These are phyloP conservation scores for Talaromyces rugulosus DNA, from an alignment of 2,329 filamentous ascomycete species.

Conservation along the genomic window DNA sequence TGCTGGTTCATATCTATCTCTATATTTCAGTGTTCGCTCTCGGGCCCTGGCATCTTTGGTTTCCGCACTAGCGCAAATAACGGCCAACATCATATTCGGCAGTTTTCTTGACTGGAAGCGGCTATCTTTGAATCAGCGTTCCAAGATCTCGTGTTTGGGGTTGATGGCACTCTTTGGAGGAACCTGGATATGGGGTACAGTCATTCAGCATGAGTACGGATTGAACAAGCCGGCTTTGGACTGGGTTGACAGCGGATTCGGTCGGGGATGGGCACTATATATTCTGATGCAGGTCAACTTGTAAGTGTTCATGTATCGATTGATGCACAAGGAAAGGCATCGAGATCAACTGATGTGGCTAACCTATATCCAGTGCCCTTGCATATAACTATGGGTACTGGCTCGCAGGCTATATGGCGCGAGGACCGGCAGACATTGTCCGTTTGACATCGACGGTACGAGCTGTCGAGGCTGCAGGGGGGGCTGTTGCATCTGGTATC, in stretches of 20 bases:
- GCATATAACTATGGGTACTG: not conserved
- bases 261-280: not conserved
- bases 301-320: not conserved
- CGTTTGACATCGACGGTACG: not conserved
- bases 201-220: not conserved
- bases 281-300: not conserved
- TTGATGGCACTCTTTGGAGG: not conserved
- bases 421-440: not conserved
- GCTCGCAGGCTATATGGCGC: not conserved
- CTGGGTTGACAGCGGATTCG: not conserved
- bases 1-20: not conserved
- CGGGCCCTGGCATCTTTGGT: not conserved
- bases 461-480: not conserved
- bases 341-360: not conserved
- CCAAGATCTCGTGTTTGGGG: not conserved
- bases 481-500: not conserved
- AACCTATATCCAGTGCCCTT: not conserved
- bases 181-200: not conserved
- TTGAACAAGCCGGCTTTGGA: not conserved
- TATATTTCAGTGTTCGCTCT: not conserved
- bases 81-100: not conserved
- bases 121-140: not conserved
- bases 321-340: too few relatives aligned
- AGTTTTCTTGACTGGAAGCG: not conserved
- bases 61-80: not conserved